These are phyloP conservation scores for Penicillium sclerotigenum DNA, from an alignment of 2,329 filamentous ascomycete species.

Conservation along the genomic window DNA sequence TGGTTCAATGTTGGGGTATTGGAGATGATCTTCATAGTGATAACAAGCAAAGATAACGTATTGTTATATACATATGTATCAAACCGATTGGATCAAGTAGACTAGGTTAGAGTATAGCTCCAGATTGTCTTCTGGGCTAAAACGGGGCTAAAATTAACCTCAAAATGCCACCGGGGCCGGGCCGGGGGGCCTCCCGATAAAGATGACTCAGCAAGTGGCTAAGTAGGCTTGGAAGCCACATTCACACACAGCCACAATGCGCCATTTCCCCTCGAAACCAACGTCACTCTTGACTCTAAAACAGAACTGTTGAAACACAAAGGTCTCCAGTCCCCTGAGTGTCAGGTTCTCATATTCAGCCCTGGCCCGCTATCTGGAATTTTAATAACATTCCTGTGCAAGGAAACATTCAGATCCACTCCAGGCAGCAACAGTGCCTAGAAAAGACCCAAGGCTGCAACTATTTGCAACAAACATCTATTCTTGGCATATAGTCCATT, in stretches of 20 bases:
- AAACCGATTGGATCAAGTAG: background rate
- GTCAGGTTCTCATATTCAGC: background rate
- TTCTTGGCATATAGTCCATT: conserved; percentile 2
- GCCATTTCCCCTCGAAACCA: conserved; percentile 2
- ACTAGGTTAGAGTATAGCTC: background rate
- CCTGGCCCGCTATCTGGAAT: background rate
- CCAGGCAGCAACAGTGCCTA: conserved; percentile 6
- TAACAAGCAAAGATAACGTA: background rate
- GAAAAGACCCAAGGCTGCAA: background rate
- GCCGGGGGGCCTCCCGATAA: background rate
- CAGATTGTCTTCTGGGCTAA: background rate
- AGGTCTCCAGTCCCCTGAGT: background rate
- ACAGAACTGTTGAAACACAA: background rate
- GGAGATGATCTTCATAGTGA: background rate
- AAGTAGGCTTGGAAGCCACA: background rate
- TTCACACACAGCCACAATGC: background rate
- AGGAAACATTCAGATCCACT: background rate
- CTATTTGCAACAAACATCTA: background rate
- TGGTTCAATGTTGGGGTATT: background rate
- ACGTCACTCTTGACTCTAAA: background rate
- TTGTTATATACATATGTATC: background rate
- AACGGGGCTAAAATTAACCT: background rate
- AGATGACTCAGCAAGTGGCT: background rate
- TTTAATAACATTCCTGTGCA: background rate
- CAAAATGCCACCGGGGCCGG: background rate